Evolutionary conservation across 768 basidiomycete species (phyloP).

Genomic region (Mrakia blollopis): DNA sequence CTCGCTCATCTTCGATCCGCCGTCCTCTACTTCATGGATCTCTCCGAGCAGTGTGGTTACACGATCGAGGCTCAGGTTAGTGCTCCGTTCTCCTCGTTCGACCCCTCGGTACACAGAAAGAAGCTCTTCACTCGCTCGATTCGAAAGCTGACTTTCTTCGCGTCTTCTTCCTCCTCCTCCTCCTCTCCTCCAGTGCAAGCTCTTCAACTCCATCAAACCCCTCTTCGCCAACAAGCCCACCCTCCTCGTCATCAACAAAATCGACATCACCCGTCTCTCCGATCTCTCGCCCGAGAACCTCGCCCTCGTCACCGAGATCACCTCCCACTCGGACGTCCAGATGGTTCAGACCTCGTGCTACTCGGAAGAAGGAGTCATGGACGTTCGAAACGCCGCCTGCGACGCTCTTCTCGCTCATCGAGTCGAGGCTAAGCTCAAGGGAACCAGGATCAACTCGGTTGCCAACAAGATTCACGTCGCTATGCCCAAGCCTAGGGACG

Average conservation of each 20-base stretch:
- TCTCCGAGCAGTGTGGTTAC: conserved; percentile 97
- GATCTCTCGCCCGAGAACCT: conserved; percentile 73
- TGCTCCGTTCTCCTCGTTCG: background rate
- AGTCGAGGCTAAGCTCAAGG: conserved; percentile 89
- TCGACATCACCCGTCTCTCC: conserved; percentile 82
- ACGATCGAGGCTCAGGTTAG: conserved; percentile 88
- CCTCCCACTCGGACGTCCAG: conserved; percentile 61
- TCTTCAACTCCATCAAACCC: conserved; percentile 99
- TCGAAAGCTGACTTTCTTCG: conserved; percentile 21
- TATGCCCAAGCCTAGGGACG: conserved; percentile 81
- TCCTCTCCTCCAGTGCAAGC: conserved; percentile 65
- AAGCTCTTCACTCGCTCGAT: conserved; percentile 10
- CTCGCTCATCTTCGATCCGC: conserved; percentile 92
- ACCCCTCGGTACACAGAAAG: too few relatives aligned
- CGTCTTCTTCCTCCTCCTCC: background rate
- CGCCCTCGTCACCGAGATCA: conserved; percentile 80
- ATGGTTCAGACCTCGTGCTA: conserved; percentile 85
- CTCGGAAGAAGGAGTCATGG: conserved; percentile 97
- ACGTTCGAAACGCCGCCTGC: conserved; percentile 90
- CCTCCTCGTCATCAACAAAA: conserved; percentile 94
- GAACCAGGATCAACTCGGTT: conserved; percentile 83
- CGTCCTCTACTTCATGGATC: conserved; percentile 97
- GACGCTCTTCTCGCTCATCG: conserved; percentile 91
- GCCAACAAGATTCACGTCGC: conserved; percentile 96
- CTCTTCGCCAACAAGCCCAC: conserved; percentile 90